Conservation (phyloP, 768 basidiomycete genomes). For the Lentinula raphanica region DNA sequence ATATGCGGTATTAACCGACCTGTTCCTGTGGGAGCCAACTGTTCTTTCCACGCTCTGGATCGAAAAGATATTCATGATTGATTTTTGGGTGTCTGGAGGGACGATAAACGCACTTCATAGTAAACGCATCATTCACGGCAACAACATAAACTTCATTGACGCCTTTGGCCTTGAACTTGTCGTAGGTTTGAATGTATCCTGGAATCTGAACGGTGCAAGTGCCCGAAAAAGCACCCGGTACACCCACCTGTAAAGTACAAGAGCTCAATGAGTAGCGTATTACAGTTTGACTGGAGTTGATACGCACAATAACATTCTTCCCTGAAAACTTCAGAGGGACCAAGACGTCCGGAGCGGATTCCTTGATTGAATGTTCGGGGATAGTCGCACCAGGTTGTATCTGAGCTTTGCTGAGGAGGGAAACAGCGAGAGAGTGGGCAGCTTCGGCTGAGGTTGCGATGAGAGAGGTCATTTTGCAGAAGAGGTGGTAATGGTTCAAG, state of each 20-base stretch:
- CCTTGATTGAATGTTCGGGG: constrained; percentile 51
- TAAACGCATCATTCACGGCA: constrained; percentile 56
- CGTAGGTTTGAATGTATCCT: constrained; percentile 21
- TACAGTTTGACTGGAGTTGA: neutral
- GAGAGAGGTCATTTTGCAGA: constrained; percentile 39
- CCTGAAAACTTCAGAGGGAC: constrained; percentile 45
- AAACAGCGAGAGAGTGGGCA: constrained; percentile 50
- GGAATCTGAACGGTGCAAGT: constrained; percentile 7
- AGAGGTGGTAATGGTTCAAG: constrained; percentile 1
- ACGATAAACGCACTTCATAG: constrained; percentile 22
- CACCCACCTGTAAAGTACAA: constrained; percentile 45
- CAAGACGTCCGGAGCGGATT: constrained; percentile 42
- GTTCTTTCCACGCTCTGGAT: constrained; percentile 63
- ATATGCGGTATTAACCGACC: constrained; percentile 31
- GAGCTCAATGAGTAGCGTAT: neutral
- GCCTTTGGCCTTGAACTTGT: constrained; percentile 52
- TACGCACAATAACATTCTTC: constrained; percentile 59
- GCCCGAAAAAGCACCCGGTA: constrained; percentile 75
- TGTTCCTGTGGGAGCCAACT: constrained; percentile 51
- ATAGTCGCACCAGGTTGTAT: constrained; percentile 45
- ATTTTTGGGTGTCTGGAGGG: neutral
- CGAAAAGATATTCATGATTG: neutral
- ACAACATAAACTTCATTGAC: constrained; percentile 49
- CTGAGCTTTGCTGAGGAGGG: constrained; percentile 42
- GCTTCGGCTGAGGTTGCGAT: constrained; percentile 41